These are phyloP conservation scores for Herpetomonas tarakana DNA, from an alignment of 208 protist genomes.

Conservation along the genomic window DNA sequence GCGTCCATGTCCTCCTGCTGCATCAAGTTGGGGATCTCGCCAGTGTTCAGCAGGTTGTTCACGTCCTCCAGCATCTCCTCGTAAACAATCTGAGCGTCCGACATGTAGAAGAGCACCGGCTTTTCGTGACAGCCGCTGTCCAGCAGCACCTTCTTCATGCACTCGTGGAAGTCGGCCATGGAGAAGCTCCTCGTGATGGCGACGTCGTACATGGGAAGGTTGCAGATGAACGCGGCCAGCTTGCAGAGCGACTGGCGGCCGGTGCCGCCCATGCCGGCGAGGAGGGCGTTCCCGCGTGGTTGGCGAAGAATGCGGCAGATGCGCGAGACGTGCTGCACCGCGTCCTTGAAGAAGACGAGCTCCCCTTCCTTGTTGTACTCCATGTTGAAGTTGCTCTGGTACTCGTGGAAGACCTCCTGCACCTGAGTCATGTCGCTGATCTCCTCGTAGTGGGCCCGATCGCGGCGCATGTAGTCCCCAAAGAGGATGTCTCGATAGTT, in stretches of 20 bases:
- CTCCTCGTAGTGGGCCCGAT: constrained; percentile 82
- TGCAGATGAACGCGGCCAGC: constrained; percentile 93
- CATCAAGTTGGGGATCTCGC: constrained; percentile 97
- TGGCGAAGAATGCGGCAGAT: constrained; percentile 96
- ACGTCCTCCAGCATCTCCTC: constrained; percentile 97
- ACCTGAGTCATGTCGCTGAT: constrained; percentile 50
- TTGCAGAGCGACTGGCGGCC: constrained; percentile 95
- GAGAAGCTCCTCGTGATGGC: constrained; percentile 91
- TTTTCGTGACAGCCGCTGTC: constrained; percentile 84
- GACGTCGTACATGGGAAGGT: constrained; percentile 87
- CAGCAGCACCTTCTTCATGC: constrained; percentile 89
- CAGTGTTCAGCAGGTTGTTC: constrained; percentile 97
- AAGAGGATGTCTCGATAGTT: constrained; percentile 77
- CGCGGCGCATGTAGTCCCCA: constrained; percentile 92
- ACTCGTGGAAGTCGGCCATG: constrained; percentile 93
- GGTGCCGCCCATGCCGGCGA: constrained; percentile 97
- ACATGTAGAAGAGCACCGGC: constrained; percentile 93
- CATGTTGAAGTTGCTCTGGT: constrained; percentile 93
- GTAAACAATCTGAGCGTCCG: constrained; percentile 94
- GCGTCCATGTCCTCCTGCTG: constrained; percentile 92
- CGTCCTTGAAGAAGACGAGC: constrained; percentile 98
- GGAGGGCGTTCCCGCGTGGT: constrained; percentile 94
- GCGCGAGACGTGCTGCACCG: constrained; percentile 94
- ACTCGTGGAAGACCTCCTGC: constrained; percentile 66
- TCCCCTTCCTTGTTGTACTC: constrained; percentile 87